Evolutionary conservation across 257 asterid genomes (phyloP), one percentile per base, ranked within the genome.

Genomic region (Paulownia fortunei): DNA sequence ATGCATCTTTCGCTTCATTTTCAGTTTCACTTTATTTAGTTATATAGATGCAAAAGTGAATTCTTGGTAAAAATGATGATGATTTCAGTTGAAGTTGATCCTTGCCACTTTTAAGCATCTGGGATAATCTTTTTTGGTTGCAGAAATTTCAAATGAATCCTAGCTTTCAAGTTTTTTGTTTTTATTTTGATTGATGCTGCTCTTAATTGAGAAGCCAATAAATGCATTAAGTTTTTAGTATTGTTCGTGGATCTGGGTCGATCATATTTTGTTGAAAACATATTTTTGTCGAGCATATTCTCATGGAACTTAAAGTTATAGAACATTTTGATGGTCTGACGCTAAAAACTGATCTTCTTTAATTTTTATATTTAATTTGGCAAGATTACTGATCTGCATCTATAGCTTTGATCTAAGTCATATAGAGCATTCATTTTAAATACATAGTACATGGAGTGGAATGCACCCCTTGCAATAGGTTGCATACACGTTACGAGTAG

Each of bases 51-150:
- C 68, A 4, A 24, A 42, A 5, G 1, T 36, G 56, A n/a, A 56
- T 37, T 68, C 6, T 46, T 63, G 68, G 42, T 61, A 0, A 13
- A n/a, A n/a, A 46, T 6, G 8, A 59, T 26, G 65, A 21, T 23
- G 70, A 63, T 64, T 85, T 61, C 12, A 26, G 36, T 12, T 75
- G 59, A 47, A 36, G 32, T 52, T 72, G 69, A 27, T 65, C 58
- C 37, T 80, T 15, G 6, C 18, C 55, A 0, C 11, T 34, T 74
- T 64, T 8, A 24, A 64, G 11, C 56, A 54, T 71, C 42, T 63
- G 51, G 60, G 49, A 30, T 18, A 11, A 23, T 65, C 6, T 6
- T 70, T 24, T 59, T 37, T 69, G 27, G 36, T n/a, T 37, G 18
- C 47, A 0, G 46, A 19, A 16, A 34, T 60, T 24, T 30, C 55